These are phyloP conservation scores for Elaeis oleifera DNA, from an alignment of 202 grass and related monocot genomes.

Conservation along the genomic window DNA sequence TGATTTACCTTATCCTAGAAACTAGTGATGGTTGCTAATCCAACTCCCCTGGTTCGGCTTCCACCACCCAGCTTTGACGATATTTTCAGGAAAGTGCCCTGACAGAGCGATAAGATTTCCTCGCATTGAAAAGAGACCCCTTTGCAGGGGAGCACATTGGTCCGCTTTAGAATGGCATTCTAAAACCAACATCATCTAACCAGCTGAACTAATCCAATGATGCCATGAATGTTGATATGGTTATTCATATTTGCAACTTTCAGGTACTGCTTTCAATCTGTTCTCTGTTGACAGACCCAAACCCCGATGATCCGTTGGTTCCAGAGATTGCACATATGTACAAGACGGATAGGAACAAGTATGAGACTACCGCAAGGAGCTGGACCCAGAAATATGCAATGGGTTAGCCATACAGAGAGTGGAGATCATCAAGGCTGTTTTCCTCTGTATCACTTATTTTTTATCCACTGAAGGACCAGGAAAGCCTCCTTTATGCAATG, in stretches of 20 bases:
- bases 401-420: constrained; percentile 30
- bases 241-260: constrained; percentile 1
- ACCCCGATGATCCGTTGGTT: constrained; percentile 76
- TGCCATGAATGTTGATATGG: too few species aligned
- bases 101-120: too few species aligned
- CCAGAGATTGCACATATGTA: constrained; percentile 55
- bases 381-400: constrained; percentile 93
- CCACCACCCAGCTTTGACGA: too few species aligned
- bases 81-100: too few species aligned
- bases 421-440: not conserved
- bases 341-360: constrained; percentile 58
- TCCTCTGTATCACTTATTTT: not conserved
- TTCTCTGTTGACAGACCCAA: constrained; percentile 41
- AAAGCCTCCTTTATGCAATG: not conserved
- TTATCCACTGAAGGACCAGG: not conserved
- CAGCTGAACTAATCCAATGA: too few species aligned
- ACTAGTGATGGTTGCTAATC: too few species aligned
- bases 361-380: constrained; percentile 67
- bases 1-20: too few species aligned
- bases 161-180: too few species aligned
- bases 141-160: too few species aligned
- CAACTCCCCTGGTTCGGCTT: too few species aligned
- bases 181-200: too few species aligned
- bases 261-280: constrained; percentile 76
- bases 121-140: too few species aligned